Evolutionary conservation across 2,329 filamentous ascomycete species (phyloP).

Genomic region (Cadophora sp.): DNA sequence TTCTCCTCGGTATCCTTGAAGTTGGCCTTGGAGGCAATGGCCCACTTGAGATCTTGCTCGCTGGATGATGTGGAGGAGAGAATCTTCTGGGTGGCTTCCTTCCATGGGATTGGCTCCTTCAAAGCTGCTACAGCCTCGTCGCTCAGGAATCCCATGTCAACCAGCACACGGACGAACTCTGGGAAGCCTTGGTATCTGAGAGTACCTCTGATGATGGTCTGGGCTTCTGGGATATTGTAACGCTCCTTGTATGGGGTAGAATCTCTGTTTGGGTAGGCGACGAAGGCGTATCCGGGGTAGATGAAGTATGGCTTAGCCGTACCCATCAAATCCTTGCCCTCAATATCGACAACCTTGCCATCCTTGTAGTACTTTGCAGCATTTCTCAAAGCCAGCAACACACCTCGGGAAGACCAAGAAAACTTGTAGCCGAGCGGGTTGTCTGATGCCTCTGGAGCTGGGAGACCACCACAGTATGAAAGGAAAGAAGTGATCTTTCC

Average conservation of each 20-base stretch:
- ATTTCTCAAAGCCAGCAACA: constrained; percentile 86
- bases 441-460: constrained; percentile 74
- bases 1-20: constrained; percentile 75
- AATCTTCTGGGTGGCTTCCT: constrained; percentile 81
- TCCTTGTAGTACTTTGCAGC: constrained; percentile 83
- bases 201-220: constrained; percentile 85
- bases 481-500: constrained; percentile 86
- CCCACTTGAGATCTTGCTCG: constrained; percentile 73
- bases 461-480: constrained; percentile 84
- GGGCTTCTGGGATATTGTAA: constrained; percentile 89
- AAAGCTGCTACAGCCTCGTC: constrained; percentile 72
- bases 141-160: constrained; percentile 87
- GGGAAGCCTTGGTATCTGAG: constrained; percentile 90
- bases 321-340: constrained; percentile 78
- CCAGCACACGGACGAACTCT: constrained; percentile 84
- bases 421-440: constrained; percentile 97
- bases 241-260: constrained; percentile 86
- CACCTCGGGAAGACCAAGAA: constrained; percentile 70
- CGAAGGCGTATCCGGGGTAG: constrained; percentile 87
- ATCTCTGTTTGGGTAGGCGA: constrained; percentile 94
- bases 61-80: constrained; percentile 70
- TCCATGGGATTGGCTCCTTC: constrained; percentile 76
- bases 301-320: constrained; percentile 89
- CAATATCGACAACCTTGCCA: constrained; percentile 74
- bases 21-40: constrained; percentile 76